Conservation (phyloP, 2,329 filamentous ascomycete species). For the Xylariaceae sp. region DNA sequence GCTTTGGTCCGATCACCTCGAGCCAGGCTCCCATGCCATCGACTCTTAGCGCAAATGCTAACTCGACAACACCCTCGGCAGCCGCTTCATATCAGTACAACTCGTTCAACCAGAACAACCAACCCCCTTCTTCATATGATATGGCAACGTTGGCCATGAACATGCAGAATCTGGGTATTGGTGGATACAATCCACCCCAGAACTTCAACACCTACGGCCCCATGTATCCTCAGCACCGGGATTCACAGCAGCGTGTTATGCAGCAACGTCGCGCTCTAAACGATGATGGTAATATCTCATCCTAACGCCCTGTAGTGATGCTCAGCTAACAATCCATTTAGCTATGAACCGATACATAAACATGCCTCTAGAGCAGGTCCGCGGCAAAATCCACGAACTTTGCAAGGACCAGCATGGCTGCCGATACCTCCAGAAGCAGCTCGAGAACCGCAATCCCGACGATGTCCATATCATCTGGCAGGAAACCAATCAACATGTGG, state of each 20-base stretch:
- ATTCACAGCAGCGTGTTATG: slow-evolving; percentile 71
- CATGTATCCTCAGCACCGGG: slow-evolving; percentile 52
- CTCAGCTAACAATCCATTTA: slow-evolving; percentile 26
- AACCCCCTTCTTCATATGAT: slow-evolving; percentile 26
- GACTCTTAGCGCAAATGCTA: slow-evolving; percentile 21
- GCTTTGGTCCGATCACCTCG: slow-evolving; percentile 65
- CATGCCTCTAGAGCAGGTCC: slow-evolving; percentile 72
- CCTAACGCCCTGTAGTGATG: background rate
- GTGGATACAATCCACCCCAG: slow-evolving; percentile 53
- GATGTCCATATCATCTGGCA: slow-evolving; percentile 89
- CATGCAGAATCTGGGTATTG: slow-evolving; percentile 53
- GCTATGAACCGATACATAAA: slow-evolving; percentile 78
- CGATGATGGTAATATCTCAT: slow-evolving; percentile 54
- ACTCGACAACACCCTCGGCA: slow-evolving; percentile 13
- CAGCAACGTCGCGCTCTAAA: slow-evolving; percentile 70
- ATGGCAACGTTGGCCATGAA: slow-evolving; percentile 61
- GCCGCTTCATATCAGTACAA: slow-evolving; percentile 21
- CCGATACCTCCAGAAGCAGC: slow-evolving; percentile 92
- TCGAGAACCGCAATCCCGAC: slow-evolving; percentile 80
- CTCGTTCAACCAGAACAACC: slow-evolving; percentile 29
- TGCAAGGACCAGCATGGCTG: slow-evolving; percentile 99
- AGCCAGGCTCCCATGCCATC: slow-evolving; percentile 30
- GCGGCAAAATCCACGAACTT: slow-evolving; percentile 77
- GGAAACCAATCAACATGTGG: slow-evolving; percentile 88
- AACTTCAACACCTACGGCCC: slow-evolving; percentile 54